phyloP scores from a whole-genome alignment of 2,329 filamentous ascomycete genomes.

The Gremmenia infestans region DNA sequence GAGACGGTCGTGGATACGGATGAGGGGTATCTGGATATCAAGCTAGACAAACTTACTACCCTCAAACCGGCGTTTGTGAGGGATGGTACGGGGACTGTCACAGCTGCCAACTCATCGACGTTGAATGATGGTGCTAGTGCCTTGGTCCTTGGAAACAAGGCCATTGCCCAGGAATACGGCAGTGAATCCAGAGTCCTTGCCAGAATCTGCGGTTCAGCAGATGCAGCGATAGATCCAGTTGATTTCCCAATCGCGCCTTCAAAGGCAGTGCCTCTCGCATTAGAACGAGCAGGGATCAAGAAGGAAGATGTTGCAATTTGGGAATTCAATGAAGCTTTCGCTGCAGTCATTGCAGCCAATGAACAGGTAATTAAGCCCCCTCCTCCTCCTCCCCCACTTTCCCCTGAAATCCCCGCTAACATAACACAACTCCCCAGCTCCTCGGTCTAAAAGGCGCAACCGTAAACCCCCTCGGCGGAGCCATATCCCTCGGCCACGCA shows the following conservation, averaged over 20 bases:
- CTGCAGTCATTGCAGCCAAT: constrained; percentile 91
- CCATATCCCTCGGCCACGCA: constrained; percentile 87
- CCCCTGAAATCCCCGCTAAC: background rate
- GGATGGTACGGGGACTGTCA: constrained; percentile 83
- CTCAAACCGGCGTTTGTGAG: constrained; percentile 88
- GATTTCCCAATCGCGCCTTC: constrained; percentile 93
- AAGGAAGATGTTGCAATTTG: constrained; percentile 90
- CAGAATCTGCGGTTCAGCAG: constrained; percentile 76
- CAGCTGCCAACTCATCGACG: constrained; percentile 88
- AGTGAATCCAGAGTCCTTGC: constrained; percentile 77
- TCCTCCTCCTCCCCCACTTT: background rate
- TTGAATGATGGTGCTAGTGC: constrained; percentile 94
- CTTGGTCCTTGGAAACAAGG: constrained; percentile 76
- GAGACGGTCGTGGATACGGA: constrained; percentile 75
- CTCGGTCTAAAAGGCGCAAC: constrained; percentile 71
- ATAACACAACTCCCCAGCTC: constrained; percentile 17
- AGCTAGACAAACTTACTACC: constrained; percentile 77
- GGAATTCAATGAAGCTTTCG: constrained; percentile 99
- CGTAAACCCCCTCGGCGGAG: constrained; percentile 85
- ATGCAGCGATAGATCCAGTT: constrained; percentile 84
- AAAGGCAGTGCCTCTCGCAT: constrained; percentile 84
- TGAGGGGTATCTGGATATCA: constrained; percentile 84
- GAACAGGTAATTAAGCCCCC: constrained; percentile 57
- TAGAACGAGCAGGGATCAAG: constrained; percentile 83
- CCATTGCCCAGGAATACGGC: constrained; percentile 75